Evolutionary conservation across 116 monocot species (phyloP), one percentile per base, ranked within the genome.

Genomic region (Dioscorea cayenensis): DNA sequence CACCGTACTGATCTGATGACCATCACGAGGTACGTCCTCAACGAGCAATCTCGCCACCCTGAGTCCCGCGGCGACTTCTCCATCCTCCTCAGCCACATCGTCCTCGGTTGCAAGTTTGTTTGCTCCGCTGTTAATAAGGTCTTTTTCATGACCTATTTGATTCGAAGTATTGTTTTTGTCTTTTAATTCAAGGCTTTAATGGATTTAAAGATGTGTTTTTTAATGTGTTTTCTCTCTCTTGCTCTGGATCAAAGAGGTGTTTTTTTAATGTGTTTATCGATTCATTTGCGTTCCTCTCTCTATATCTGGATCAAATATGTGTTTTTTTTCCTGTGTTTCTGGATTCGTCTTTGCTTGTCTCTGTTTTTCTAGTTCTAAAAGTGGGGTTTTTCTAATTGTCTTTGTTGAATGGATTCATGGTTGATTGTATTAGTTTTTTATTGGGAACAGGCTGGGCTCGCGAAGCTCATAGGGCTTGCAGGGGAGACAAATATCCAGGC

Each of bases 61-160:
- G 97, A 93, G 70, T 82, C 93, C 22, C 78, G 71, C 64, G 97
- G 97, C 3, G 97, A 97, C 66, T 93, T 90, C 86, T 78, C 84
- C 65, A 97, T 93, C 71, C 84, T 93, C 58, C 88, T 97, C 81
- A 82, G 75, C 68, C 88, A 97, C 86, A 90, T 97, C 97, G 97
- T 97, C 21, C 85, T 97, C 75, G 97, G 97, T 2, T 93, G 93
- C 90, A 97, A 97, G 84, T 97, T 93, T 81, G 97, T 97, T 70
- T 92, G 93, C 84, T 84, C 97, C 43, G 83, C 97, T 64, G 97
- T 97, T 72, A 97, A 90, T 80, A 97, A 97, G 90, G 96, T 96
- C 28, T 14, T 8, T 11, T 21, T 50, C 68, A 32, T 4, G 32
- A 2, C 32, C 32, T 32, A 4, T 4, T 32, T 32, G 32, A 32